A percentile compares a stretch with the other conserved stretches of the same genome.
Conservation (phyloP, 108 stramenopile species). For the Cylindrotheca closterium region DNA sequence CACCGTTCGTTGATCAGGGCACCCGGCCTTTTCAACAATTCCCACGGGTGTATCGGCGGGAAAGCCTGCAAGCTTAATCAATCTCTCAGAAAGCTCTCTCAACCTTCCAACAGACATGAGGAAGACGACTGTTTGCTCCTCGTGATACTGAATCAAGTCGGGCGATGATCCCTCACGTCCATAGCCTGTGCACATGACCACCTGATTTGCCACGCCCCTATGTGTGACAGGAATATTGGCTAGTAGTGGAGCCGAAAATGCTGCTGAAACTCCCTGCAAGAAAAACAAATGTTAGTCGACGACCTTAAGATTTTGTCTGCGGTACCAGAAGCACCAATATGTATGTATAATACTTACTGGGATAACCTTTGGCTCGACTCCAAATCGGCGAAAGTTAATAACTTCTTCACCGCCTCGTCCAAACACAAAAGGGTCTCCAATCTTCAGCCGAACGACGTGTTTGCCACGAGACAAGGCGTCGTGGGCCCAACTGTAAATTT, state of each 20-base stretch:
- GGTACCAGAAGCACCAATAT: neutral
- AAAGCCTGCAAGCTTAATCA: conserved; percentile 64
- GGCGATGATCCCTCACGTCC: conserved; percentile 81
- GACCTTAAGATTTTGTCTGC: no score
- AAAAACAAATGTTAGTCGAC: neutral
- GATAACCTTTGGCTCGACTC: conserved; percentile 75
- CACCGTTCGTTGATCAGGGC: conserved; percentile 81
- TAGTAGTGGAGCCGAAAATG: conserved; percentile 93
- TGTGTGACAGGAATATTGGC: conserved; percentile 96
- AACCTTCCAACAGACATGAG: conserved; percentile 89
- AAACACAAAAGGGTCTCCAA: conserved; percentile 98
- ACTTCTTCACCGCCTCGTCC: conserved; percentile 98
- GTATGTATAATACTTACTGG: conserved; percentile 52
- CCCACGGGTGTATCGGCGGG: conserved; percentile 77
- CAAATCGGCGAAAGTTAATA: conserved; percentile 80
- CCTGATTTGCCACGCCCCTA: conserved; percentile 93
- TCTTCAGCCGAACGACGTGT: conserved; percentile 96
- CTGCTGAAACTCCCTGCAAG: conserved; percentile 88
- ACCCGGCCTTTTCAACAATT: conserved; percentile 84
- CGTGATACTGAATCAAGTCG: conserved; percentile 81
- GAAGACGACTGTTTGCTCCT: conserved; percentile 88
- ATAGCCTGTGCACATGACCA: conserved; percentile 92
- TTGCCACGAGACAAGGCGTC: conserved; percentile 78
- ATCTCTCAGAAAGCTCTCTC: conserved; percentile 50
- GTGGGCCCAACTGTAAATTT: conserved; percentile 91